A percentile compares a stretch with the other conserved stretches of the same genome.
Evolutionary conservation across 495 filamentous ascomycete genomes (phyloP).

Genomic region (Friedmanniomyces endolithicus): DNA sequence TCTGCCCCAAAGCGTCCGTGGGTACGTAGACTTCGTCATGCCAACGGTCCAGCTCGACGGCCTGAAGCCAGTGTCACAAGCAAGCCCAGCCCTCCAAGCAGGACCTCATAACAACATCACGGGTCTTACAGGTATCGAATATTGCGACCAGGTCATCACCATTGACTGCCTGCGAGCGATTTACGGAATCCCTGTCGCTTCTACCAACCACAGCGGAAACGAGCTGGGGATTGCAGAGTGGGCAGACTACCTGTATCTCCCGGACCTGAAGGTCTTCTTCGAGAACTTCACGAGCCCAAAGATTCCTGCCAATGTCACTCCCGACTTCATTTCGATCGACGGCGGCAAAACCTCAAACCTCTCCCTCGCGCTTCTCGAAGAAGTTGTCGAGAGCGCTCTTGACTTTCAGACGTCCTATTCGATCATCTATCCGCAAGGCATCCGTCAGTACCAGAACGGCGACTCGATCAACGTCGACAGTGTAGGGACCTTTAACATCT

Average conservation of each 20-base stretch:
- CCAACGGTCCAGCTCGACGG: constrained; percentile 24
- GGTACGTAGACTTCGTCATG: constrained; percentile 27
- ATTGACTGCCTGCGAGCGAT: constrained; percentile 42
- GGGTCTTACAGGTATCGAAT: constrained; percentile 23
- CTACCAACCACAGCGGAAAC: constrained; percentile 33
- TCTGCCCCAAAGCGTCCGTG: constrained; percentile 20
- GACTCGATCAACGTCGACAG: constrained; percentile 15
- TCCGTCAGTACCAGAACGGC: constrained; percentile 12
- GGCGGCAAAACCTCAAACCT: constrained; percentile 11
- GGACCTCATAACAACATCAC: not conserved
- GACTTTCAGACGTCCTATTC: constrained; percentile 15
- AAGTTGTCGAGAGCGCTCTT: constrained; percentile 13
- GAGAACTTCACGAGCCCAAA: constrained; percentile 12
- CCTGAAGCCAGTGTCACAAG: constrained; percentile 5
- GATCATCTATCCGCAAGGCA: constrained; percentile 14
- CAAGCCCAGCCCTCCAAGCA: not conserved
- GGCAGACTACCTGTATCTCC: constrained; percentile 27
- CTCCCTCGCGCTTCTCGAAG: constrained; percentile 1
- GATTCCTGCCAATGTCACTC: constrained; percentile 8
- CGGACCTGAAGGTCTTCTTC: constrained; percentile 20
- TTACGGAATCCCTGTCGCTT: constrained; percentile 38
- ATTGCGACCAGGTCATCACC: constrained; percentile 38
- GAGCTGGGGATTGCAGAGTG: constrained; percentile 41
- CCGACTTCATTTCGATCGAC: constrained; percentile 17
- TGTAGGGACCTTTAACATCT: constrained; percentile 18